Base-by-base conservation (phyloP, 2,329 filamentous ascomycete species). In the Trichocomaceae sp. region DNA sequence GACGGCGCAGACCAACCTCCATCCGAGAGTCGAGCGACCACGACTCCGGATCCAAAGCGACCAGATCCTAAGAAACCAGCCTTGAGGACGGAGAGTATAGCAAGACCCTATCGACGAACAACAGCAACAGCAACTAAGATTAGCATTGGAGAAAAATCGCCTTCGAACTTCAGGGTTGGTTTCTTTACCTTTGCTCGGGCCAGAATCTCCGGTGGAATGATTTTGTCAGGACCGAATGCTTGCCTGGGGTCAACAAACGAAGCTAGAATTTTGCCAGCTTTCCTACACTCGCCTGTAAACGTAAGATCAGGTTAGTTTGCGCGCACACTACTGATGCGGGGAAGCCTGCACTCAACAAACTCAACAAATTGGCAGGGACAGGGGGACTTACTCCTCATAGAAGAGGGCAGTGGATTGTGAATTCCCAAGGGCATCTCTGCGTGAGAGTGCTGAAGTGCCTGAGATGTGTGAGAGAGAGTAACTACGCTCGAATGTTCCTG, bases 171-270 rank as follows among this genome's bases (percentile, higher is more conserved):
- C 15, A 49, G 9, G 10, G 19, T 20, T 13, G 50, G 15, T 13
- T 15, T 20, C 41, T 61, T 57, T 75, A 90, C 87, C 83, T 99
- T 96, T 66, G 93, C 93, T 72, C 89, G 89, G 61, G 87, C 87
- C 64, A 99, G 84, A 63, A 99, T 82, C 51, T 86, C 82, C 7
- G 92, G 91, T 49, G 93, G 93, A 64, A 99, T 99, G 69, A 99
- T 85, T 74, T 97, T 97, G 73, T 97, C 93, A 54, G 93, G 92
- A 5, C 92, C 90, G 71, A 97, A 96, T 19, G 92, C 77, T 77
- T 97, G 92, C 68, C 85, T 83, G 19, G 93, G 93, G 69, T 97
- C 93, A 69, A 97, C 83, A 71, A 99, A 99, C 12, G 91, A 95
- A 46, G 88, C 83, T 63, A 99, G 82, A 66, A 97, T 97, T 79